Percentiles rank a stretch among this genome's conserved stretches.
These are phyloP conservation scores for Aschersonia sp. DNA, from an alignment of 2,329 filamentous ascomycete species.

Conservation along the genomic window DNA sequence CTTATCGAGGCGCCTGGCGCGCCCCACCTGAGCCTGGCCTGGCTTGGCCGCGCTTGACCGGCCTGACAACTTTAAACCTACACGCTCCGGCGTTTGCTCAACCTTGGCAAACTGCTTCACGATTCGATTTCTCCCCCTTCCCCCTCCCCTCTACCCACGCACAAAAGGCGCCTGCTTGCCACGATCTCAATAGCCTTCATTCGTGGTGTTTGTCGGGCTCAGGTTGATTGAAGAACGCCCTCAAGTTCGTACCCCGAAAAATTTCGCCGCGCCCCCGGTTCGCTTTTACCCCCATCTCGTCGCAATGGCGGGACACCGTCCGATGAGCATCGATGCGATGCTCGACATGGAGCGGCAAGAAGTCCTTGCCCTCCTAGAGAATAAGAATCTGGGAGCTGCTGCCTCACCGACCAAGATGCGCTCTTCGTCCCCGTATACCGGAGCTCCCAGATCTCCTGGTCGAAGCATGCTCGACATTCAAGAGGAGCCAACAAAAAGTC, in stretches of 20 bases:
- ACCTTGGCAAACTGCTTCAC: too few relatives aligned
- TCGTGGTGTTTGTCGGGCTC: too few relatives aligned
- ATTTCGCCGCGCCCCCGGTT: neutral
- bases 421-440: slow-evolving; percentile 38
- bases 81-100: too few relatives aligned
- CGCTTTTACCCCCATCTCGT: neutral
- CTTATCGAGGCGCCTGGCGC: neutral
- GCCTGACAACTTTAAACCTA: too few relatives aligned
- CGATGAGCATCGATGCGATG: slow-evolving; percentile 63
- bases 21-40: neutral
- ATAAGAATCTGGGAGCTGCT: slow-evolving; percentile 17
- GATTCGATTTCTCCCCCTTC: too few relatives aligned
- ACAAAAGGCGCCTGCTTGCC: too few relatives aligned
- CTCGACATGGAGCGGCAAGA: slow-evolving; percentile 66
- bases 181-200: too few relatives aligned
- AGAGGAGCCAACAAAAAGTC: slow-evolving; percentile 12
- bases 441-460: slow-evolving; percentile 48
- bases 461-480: slow-evolving; percentile 53
- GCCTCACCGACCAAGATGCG: slow-evolving; percentile 23
- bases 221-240: too few relatives aligned
- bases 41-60: neutral
- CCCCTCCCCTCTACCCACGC: too few relatives aligned
- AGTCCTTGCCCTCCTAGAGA: slow-evolving; percentile 55
- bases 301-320: slow-evolving; percentile 21
- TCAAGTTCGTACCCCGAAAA: too few relatives aligned